These are phyloP conservation scores for Zymoseptoria brevis DNA, from an alignment of 2,329 filamentous ascomycete genomes.

Conservation along the genomic window DNA sequence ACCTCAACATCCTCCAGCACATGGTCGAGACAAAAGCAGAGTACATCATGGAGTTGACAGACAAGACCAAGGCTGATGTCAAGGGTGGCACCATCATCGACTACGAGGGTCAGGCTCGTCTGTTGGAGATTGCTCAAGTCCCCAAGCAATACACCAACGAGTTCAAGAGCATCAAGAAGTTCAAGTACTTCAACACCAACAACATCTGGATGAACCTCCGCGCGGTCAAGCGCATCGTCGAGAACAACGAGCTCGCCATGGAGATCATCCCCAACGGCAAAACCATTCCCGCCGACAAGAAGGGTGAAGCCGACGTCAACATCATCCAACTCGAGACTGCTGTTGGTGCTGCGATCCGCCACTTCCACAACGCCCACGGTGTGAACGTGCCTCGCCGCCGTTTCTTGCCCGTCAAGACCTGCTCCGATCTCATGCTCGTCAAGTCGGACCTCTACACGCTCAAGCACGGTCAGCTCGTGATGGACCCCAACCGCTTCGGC, in stretches of 20 bases:
- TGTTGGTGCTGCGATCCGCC: slow-evolving; percentile 94
- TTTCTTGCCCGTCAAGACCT: slow-evolving; percentile 99
- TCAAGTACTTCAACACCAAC: slow-evolving; percentile 99
- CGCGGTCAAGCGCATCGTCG: slow-evolving; percentile 96
- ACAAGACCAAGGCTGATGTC: slow-evolving; percentile 99
- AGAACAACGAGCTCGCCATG: slow-evolving; percentile 97
- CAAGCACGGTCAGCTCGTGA: slow-evolving; percentile 95
- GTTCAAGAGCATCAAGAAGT: slow-evolving; percentile 99
- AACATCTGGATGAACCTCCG: slow-evolving; percentile 99
- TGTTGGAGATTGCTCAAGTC: slow-evolving; percentile 97
- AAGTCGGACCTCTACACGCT: slow-evolving; percentile 99
- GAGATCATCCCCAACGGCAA: slow-evolving; percentile 99
- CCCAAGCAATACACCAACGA: slow-evolving; percentile 99
- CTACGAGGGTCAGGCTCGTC: slow-evolving; percentile 92
- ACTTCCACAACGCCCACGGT: slow-evolving; percentile 97
- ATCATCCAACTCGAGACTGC: slow-evolving; percentile 98
- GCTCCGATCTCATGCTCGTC: slow-evolving; percentile 98
- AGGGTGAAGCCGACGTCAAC: slow-evolving; percentile 95
- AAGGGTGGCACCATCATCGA: slow-evolving; percentile 99
- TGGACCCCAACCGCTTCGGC: slow-evolving; percentile 93
- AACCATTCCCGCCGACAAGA: slow-evolving; percentile 97
- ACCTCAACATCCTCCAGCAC: slow-evolving; percentile 96
- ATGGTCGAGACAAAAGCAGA: slow-evolving; percentile 96
- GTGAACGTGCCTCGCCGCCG: slow-evolving; percentile 96
- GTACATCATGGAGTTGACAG: slow-evolving; percentile 99